phyloP scores from a whole-genome alignment of 495 filamentous ascomycete genomes.

The Thermochaetoides thermophila region DNA sequence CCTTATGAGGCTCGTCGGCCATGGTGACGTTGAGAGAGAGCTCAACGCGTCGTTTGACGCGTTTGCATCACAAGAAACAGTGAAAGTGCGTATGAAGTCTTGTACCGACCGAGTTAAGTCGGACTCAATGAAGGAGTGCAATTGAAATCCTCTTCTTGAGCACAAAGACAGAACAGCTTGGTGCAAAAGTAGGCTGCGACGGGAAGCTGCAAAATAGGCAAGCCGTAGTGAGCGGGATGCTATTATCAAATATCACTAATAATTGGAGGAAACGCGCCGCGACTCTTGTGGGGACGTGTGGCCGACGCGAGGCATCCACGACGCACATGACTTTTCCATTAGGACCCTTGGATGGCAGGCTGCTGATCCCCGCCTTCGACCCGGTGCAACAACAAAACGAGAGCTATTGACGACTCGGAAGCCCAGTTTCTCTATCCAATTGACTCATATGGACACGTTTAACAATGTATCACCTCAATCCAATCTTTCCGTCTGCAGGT shows the following conservation, averaged over 20 bases:
- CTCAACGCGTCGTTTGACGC: constrained; percentile 11
- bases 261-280: neutral
- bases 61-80: constrained; percentile 1
- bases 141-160: too few relatives aligned
- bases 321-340: constrained; percentile 20
- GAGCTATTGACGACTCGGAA: too few relatives aligned
- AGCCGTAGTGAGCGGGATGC: neutral
- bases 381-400: too few relatives aligned
- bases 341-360: too few relatives aligned
- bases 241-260: neutral
- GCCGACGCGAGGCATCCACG: constrained; percentile 17
- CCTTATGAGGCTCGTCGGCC: constrained; percentile 18
- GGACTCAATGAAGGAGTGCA: too few relatives aligned
- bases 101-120: neutral
- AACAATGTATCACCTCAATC: too few relatives aligned
- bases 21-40: constrained; percentile 16
- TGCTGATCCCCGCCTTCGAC: too few relatives aligned
- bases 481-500: too few relatives aligned
- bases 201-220: neutral
- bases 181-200: neutral
- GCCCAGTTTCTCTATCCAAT: too few relatives aligned
- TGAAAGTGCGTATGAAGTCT: neutral
- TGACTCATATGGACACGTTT: too few relatives aligned
- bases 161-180: neutral
- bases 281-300: neutral